Evolutionary conservation across 2,329 filamentous ascomycete genomes (phyloP).

Genomic region (Zalaria sp.): DNA sequence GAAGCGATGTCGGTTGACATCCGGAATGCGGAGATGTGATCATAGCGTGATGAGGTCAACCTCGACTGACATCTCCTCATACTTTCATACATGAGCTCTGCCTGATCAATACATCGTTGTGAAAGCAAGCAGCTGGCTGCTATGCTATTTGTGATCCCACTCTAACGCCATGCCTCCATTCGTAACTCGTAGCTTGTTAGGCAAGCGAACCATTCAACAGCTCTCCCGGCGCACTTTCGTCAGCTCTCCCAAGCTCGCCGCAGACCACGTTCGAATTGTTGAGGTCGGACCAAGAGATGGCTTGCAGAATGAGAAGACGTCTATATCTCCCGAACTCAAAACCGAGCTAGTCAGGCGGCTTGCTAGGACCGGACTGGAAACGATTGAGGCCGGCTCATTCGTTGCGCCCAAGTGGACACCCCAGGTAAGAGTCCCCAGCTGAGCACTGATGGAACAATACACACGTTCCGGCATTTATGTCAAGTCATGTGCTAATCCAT

Average conservation of each 20-base stretch:
- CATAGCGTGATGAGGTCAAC: no score
- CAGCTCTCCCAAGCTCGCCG: slow-evolving; percentile 9
- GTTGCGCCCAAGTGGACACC: slow-evolving; percentile 77
- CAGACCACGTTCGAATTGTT: slow-evolving; percentile 46
- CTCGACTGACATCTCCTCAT: no score
- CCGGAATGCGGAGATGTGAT: no score
- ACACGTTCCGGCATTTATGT: not conserved
- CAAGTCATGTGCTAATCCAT: not conserved
- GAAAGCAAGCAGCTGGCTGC: not conserved
- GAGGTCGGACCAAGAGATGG: slow-evolving; percentile 79
- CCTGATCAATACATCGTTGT: not conserved
- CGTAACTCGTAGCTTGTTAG: not conserved
- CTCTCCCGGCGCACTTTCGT: slow-evolving; percentile 10
- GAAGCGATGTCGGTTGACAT: no score
- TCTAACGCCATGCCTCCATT: not conserved
- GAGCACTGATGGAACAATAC: not conserved
- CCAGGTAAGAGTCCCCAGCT: slow-evolving; percentile 37
- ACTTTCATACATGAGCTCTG: no score
- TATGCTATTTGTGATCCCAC: not conserved
- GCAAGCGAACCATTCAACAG: not conserved
- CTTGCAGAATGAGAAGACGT: slow-evolving; percentile 69
- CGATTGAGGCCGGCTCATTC: slow-evolving; percentile 72
- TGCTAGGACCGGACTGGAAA: slow-evolving; percentile 51
- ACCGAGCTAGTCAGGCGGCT: slow-evolving; percentile 60
- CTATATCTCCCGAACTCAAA: slow-evolving; percentile 58